Base-by-base conservation (phyloP, 2,329 filamentous ascomycete genomes). In the Hirsutella rhossiliensis region DNA sequence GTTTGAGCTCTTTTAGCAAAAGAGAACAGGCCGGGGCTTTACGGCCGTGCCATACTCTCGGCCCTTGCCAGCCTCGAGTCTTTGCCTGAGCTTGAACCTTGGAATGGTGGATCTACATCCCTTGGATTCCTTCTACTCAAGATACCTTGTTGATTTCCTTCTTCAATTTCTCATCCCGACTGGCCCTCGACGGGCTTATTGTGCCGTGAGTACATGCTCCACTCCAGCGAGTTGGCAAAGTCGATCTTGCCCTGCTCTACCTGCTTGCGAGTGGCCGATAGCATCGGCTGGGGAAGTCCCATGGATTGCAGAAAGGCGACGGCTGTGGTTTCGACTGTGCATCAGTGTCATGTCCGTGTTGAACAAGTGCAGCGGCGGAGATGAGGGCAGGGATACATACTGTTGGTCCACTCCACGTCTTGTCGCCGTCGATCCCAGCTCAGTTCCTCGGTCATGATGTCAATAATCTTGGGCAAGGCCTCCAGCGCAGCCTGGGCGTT, bases 401-500 rank as follows among this genome's bases (percentile, higher is more conserved):
- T 18, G 9, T 37, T 4, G 72, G 59, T 80, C 80, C 49, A 69
- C 55, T 67, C 65, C 0, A 52, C 48, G 19, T 78, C 68, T 62
- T 79, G 80, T 46, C 82, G 67, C 44, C 68, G 67, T 41, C 62
- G 62, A 52, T 68, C 71, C 82, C 82, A 87, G 40, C 72, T 63
- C 40, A 86, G 66, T 62, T 87, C 82, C 49, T 80, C 76, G 27
- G 65, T 73, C 79, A 87, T 85, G 41, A 87, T 62, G 54, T 87
- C 82, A 50, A 87, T 83, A 44, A 87, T 76, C 18, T 63, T 66
- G 7, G 83, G 82, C 18, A 87, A 71, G 2, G 81, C 76, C 56
- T 82, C 75, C 11, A 87, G 71, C 0, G 82, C 79, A 20, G 78
- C 78, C 56, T 84, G 75, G 2, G 81, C 81, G 60, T 87, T 84